Conservation (phyloP, 2,329 filamentous ascomycete genomes). For the Trichoderma sp. region DNA sequence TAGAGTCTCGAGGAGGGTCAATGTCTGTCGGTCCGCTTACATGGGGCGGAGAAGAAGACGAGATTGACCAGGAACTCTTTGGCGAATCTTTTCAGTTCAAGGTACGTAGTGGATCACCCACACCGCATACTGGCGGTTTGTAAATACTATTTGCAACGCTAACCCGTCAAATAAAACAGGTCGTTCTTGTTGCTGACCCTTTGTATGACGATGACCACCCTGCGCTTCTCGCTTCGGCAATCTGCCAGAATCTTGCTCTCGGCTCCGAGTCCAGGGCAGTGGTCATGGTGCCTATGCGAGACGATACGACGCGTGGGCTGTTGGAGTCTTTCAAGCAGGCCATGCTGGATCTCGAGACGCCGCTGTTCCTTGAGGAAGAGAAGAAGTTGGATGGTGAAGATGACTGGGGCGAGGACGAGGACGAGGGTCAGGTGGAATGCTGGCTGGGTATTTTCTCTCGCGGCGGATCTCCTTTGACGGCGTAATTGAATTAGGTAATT, state of each 20-base stretch:
- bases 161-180: slow-evolving; percentile 41
- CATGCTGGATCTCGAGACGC: slow-evolving; percentile 57
- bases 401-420: slow-evolving; percentile 68
- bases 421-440: slow-evolving; percentile 59
- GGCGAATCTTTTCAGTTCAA: slow-evolving; percentile 55
- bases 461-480: slow-evolving; percentile 33
- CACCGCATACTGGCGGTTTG: rapidly evolving
- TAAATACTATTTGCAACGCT: neutral
- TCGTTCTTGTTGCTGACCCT: slow-evolving; percentile 84
- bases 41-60: slow-evolving; percentile 64
- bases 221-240: slow-evolving; percentile 69
- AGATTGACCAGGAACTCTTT: slow-evolving; percentile 52
- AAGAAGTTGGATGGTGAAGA: slow-evolving; percentile 69
- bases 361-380: slow-evolving; percentile 59
- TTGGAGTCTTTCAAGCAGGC: slow-evolving; percentile 63
- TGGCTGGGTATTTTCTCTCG: slow-evolving; percentile 68
- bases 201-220: slow-evolving; percentile 88
- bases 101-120: slow-evolving; percentile 37
- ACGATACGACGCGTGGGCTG: slow-evolving; percentile 66
- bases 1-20: slow-evolving; percentile 59
- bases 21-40: slow-evolving; percentile 70
- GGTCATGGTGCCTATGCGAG: slow-evolving; percentile 79
- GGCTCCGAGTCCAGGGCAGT: slow-evolving; percentile 66
- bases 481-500: slow-evolving; percentile 22
- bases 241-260: slow-evolving; percentile 67